Percentiles rank a stretch among this genome's conserved stretches.
Evolutionary conservation across 192 early-diverging fungal species (phyloP).

Genomic region (Coemansia sp.): DNA sequence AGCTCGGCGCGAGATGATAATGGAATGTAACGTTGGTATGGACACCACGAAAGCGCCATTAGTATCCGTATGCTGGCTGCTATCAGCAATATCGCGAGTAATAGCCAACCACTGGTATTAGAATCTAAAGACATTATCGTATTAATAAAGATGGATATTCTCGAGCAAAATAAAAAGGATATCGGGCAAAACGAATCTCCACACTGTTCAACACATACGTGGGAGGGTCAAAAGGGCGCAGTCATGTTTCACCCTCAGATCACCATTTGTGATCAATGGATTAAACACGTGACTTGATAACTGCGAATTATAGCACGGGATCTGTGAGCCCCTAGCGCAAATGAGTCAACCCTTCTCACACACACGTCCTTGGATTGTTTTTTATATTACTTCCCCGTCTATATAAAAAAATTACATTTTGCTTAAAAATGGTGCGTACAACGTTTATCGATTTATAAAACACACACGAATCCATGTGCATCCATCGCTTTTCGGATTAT

Average conservation of each 20-base stretch:
- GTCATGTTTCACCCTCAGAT: neutral
- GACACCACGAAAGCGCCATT: conserved; percentile 14
- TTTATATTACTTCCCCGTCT: conserved; percentile 8
- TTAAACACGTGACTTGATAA: neutral
- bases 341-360: neutral
- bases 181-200: neutral
- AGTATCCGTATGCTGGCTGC: conserved; percentile 8
- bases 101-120: conserved; percentile 25
- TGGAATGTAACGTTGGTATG: conserved; percentile 13
- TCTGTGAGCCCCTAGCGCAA: neutral
- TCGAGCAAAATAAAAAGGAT: neutral
- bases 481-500: conserved; percentile 6
- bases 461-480: conserved; percentile 5
- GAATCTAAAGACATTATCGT: conserved; percentile 13
- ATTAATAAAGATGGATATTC: neutral
- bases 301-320: neutral
- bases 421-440: conserved; percentile 32
- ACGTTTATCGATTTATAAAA: neutral
- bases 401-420: conserved; percentile 8
- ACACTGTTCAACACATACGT: neutral
- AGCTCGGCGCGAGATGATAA: conserved; percentile 20
- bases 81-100: conserved; percentile 20
- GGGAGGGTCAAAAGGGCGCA: neutral
- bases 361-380: conserved; percentile 3
- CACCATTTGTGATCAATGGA: neutral